Evolutionary conservation across 768 basidiomycete species (phyloP), one percentile per base, ranked within the genome.

Genomic region (Tulasnella sp.): DNA sequence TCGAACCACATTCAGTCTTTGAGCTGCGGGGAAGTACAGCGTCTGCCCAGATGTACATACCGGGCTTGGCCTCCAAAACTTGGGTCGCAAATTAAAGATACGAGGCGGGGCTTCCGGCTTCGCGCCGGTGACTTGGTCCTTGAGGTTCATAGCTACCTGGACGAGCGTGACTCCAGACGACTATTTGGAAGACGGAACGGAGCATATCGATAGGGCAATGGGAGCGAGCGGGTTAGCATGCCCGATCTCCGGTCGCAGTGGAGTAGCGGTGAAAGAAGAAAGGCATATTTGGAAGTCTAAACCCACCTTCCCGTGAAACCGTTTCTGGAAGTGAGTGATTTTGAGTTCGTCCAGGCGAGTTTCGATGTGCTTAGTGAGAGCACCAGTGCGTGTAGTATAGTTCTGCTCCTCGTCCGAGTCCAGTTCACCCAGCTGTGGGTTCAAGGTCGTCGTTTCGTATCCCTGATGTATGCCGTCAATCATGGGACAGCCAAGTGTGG

Each of bases 61-160:
- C n/a, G 42, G 52, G 11, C 40, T 52, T 7, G 74, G 74, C 29
- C 69, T 40, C 75, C 73, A 74, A 35, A 73, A 72, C 59, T 71
- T 67, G 52, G 66, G 63, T 5, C 67, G 64, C 3, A 59, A 62
- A 63, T 40, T 42, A 69, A 59, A 40, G 66, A 52, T 44, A 74
- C 67, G 6, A 74, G 74, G 68, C 76, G 76, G 37, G 34, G 47
- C 26, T 52, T 70, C 37, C n/a, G 37, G 11, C 3, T 3, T 7
- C 12, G 89, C 88, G 89, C 86, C 85, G 1, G 83, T 82, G 34
- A 83, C 85, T 72, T 87, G 86, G 35, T 84, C 83, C 77, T 88
- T 89, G 11, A 89, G 79, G 73, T 87, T 85, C 14, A 88, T 81
- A 1, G 87, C 88, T 5, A 82, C 81, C 75, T 84, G 84, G 8